Base-by-base conservation (phyloP, 2,329 filamentous ascomycete species). In the Corinectria fuckeliana region DNA sequence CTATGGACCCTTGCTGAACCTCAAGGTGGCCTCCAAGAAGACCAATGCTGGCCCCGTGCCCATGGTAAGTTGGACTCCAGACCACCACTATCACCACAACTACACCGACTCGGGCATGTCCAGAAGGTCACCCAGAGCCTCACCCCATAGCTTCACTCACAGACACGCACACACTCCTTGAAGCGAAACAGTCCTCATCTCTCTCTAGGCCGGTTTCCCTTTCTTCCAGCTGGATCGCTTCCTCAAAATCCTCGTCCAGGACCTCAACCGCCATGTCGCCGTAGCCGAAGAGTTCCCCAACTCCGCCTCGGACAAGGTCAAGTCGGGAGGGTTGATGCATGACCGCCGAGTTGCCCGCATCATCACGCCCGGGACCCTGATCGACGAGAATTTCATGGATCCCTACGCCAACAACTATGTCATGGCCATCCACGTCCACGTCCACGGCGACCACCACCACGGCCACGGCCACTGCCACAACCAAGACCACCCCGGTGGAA, bases 331-430 rank as follows among this genome's bases (percentile, higher is more conserved):
- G 3, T 79, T 94, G 63, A 82, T 94, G 80, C 96, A 95, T 74
- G 91, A 96, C 73, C 89, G 95, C 23, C 88, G 83, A 67, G 92
- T 99, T 13, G 86, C 91, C 16, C 88, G 95, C 57, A 89, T 99
- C 67, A 88, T 99, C 71, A 98, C 95, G 1, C 93, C 95, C 1
- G 95, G 95, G 18, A 99, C 95, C 1, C 81, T 99, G 53, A 97
- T 99, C 66, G 95, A 99, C 75, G 95, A 99, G 77, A 93, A 93
- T 69, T 99, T 98, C 75, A 93, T 99, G 82, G 92, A 98, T 73
- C 92, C 93, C 1, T 94, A 91, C 72, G 88, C 91, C 69, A 97
- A 95, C 76, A 98, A 97, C 74, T 99, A 94, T 74, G 83, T 98
- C 30, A 85, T 98, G 73, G 89, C 91, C 34, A 85, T 98, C 47